These are phyloP conservation scores for Trichothecium roseum DNA, from an alignment of 2,329 filamentous ascomycete genomes.

Conservation along the genomic window DNA sequence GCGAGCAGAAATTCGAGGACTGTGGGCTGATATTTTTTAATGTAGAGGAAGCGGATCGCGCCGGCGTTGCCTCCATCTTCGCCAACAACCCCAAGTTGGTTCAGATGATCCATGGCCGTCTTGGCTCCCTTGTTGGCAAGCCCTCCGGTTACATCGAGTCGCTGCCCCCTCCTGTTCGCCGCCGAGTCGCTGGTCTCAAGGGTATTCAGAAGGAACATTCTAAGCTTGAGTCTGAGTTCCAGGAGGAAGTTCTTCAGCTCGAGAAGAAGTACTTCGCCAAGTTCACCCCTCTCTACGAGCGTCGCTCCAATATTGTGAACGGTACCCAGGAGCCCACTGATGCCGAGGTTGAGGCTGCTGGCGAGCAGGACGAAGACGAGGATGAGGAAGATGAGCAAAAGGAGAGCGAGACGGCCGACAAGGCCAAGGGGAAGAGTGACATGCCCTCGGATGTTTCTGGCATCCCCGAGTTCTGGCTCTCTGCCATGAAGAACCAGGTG, in stretches of 20 bases:
- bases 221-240: constrained; percentile 96
- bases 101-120: constrained; percentile 95
- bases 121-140: constrained; percentile 83
- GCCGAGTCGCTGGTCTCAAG: constrained; percentile 89
- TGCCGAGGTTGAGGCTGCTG: constrained; percentile 75
- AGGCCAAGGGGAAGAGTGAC: constrained; percentile 46
- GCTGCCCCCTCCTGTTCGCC: constrained; percentile 77
- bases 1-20: constrained; percentile 2
- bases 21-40: neutral
- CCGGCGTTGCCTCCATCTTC: constrained; percentile 81
- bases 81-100: constrained; percentile 91
- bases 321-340: constrained; percentile 77
- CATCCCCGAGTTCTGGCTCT: constrained; percentile 99
- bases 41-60: constrained; percentile 82
- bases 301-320: constrained; percentile 88
- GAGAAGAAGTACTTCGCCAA: constrained; percentile 99
- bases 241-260: constrained; percentile 93
- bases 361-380: constrained; percentile 66
- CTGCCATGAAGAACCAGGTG: constrained; percentile 99
- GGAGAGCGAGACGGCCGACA: constrained; percentile 34
- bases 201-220: constrained; percentile 98
- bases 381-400: constrained; percentile 54
- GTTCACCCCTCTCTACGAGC: constrained; percentile 94
- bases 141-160: constrained; percentile 98
- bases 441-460: constrained; percentile 52